phyloP scores from a whole-genome alignment of 108 stramenopile genomes.

The Nitzschia palea region DNA sequence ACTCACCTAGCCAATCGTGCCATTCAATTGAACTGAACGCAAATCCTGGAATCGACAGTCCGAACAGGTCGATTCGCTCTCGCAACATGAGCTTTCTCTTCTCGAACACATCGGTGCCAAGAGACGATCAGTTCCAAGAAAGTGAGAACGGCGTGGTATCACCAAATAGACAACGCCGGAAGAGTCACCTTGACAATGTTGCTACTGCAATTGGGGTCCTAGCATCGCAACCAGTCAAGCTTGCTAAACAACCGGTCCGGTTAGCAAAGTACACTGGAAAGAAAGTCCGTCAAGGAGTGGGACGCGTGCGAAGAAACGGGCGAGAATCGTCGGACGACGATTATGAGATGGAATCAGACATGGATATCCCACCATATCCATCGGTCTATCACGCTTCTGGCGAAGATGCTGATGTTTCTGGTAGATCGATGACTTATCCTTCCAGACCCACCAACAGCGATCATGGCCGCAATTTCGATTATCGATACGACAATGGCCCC shows the following conservation, averaged over 20 bases:
- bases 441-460: too few relatives aligned
- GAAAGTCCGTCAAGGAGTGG: conserved; percentile 7
- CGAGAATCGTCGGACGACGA: background rate
- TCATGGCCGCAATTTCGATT: too few relatives aligned
- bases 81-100: background rate
- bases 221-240: conserved; percentile 6
- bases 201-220: background rate
- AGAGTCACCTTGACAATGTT: background rate
- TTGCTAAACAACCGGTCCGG: conserved; percentile 18
- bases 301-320: background rate
- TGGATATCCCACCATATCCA: background rate
- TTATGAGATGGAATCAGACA: background rate
- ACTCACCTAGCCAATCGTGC: background rate
- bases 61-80: background rate
- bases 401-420: background rate
- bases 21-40: background rate
- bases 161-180: background rate
- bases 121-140: background rate
- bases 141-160: background rate
- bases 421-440: background rate
- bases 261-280: conserved; percentile 12
- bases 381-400: background rate
- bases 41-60: background rate
- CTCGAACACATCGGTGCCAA: background rate
- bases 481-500: background rate